Base-by-base conservation (phyloP, 2,329 filamentous ascomycete genomes). In the Fusarium neocosmosporiellum region DNA sequence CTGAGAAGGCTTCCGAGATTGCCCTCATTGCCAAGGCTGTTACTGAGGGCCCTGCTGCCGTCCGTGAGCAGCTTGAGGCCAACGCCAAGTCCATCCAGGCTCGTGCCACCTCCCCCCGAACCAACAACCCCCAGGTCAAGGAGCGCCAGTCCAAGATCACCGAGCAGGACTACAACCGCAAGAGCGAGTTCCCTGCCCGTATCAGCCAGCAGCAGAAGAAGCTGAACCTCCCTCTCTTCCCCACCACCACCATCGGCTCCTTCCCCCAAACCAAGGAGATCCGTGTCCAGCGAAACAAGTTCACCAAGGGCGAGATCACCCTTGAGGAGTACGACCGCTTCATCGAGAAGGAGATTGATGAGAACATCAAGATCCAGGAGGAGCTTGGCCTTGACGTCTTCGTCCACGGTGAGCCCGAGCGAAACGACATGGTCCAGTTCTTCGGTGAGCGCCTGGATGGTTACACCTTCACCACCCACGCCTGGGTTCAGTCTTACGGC, bases 381-480 rank as follows among this genome's bases (percentile, higher is more conserved):
- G 96, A 98, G 88, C 95, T 99, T 81, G 95, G 91, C 84, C 92
- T 99, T 63, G 96, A 99, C 79, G 96, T 99, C 84, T 94, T 93
- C 83, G 96, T 99, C 75, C 96, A 99, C 89, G 96, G 96, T 83
- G 96, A 99, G 90, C 96, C 96, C 69, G 96, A 99, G 91, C 95
- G 96, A 85, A 99, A 99, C 88, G 96, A 99, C 92, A 99, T 99
- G 96, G 96, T 99, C 62, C 96, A 99, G 87, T 99, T 98, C 92
- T 99, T 99, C 80, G 96, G 96, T 86, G 96, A 99, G 91, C 93
- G 94, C 81, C 90, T 99, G 73, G 91, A 97, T 80, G 96, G 96
- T 81, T 99, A 98, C 85, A 93, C 95, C 83, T 99, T 99, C 91
- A 99, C 96, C 84, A 98, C 96, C 84, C 94, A 98, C 88, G 96